Evolutionary conservation across 768 basidiomycete genomes (phyloP), one percentile per base, ranked within the genome.

Genomic region (Trametes punicea): DNA sequence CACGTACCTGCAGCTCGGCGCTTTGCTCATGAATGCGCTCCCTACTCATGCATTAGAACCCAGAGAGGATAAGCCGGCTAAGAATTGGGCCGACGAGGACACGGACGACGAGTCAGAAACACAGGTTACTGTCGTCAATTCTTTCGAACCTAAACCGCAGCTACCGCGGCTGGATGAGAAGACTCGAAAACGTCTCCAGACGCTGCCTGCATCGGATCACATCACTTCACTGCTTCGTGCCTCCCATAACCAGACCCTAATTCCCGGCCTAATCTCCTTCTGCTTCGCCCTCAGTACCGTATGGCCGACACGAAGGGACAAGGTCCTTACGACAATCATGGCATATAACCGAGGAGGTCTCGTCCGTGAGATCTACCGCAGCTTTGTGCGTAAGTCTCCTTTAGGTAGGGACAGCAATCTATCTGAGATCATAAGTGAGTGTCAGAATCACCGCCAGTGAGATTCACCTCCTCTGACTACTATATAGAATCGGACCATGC

Each of bases 321-420:
- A 74, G 15, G 71, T 93, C 0, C 76, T 94, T 11, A 77, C 81
- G 29, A 71, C 74, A 2, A 74, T 83, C 0, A 73, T 81, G 13
- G 74, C 63, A 61, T 79, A 77, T 5, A 77, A 79, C 3, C 79
- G 84, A 0, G 81, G 79, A 1, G 81, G 85, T 0, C 70, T 94
- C 6, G 77, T 94, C 4, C 78, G 88, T 41, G 88, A 92, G 66
- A 70, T 94, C 27, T 95, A 86, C 66, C 75, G 90, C 1, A 77
- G 77, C 0, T 81, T 81, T 39, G 83, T 93, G 1, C 74, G 90
- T 25, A 62, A 75, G 13, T 79, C 83, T 4, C 72, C 79, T 6
- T 71, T 94, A 13, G 90, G 90, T 9, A 77, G 77, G 39, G 82
- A 86, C 18, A 80, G 78, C 45, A 71, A 69, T 41, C 52, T 70